Evolutionary conservation across 345 rosid genomes (phyloP), one percentile per base, ranked within the genome.

Genomic region (Eutrema yunnanense): DNA sequence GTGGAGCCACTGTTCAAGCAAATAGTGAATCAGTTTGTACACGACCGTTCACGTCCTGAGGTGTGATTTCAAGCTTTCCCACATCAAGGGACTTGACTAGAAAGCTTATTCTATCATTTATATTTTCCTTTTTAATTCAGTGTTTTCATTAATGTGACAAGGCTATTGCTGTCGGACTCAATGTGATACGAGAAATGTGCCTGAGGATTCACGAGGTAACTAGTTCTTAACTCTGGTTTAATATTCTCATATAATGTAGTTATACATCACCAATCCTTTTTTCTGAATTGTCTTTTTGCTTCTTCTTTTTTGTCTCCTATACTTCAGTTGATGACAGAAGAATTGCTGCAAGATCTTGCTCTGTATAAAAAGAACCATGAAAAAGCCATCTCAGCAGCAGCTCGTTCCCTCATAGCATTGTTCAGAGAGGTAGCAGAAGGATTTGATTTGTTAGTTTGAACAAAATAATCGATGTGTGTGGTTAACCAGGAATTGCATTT

Each of bases 111-210:
- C 19, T 46, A 8, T 34, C 42, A 32, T 52, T 19, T 22, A 0
- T 38, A 8, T 47, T 9, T 63, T 7, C 54, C 38, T 58, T 30
- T 59, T 9, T 1, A 22, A 41, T 41, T 48, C 42, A 69, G 40
- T 70, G 36, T 37, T 69, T 54, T 73, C 51, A 49, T 30, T 71
- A 38, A 42, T 44, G 40, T 29, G 8, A 54, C 57, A 82, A 95
- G 98, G 93, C 88, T 47, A 87, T 95, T 70, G 97, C 99, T 67
- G 91, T 95, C 34, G 99, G 97, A 68, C 77, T 95, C 67, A 95
- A 95, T 76, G 93, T 85, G 19, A 67, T 90, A 30, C 88, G 99
- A 72, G 98, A 95, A 86, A 92, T 95, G 75, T 95, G 98, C 76
- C 51, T 95, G 66, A 93, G 97, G 58, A 92, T 95, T 77, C 98